A percentile compares a stretch with the other conserved stretches of the same genome.
Evolutionary conservation across 2,329 filamentous ascomycete genomes (phyloP).

Genomic region (Colletotrichum cuscutae): DNA sequence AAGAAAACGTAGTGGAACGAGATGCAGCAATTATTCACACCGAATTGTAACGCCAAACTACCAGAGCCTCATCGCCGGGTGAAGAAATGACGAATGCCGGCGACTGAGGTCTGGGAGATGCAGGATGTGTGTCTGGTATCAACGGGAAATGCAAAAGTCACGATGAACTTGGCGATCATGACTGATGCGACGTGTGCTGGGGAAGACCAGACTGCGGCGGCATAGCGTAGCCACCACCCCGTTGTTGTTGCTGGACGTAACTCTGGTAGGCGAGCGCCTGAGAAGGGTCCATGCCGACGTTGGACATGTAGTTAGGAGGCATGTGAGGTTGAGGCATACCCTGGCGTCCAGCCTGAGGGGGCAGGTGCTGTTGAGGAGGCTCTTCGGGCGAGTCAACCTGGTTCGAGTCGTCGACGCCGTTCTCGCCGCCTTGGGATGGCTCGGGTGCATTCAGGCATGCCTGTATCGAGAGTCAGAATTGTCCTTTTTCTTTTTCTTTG

Average conservation of each 20-base stretch:
- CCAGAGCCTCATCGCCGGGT: conserved; percentile 47
- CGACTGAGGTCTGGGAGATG: conserved; percentile 51
- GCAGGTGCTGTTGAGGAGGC: conserved; percentile 79
- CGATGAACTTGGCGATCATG: conserved; percentile 57
- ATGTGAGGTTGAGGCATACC: conserved; percentile 75
- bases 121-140: conserved; percentile 71
- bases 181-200: conserved; percentile 84
- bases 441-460: conserved; percentile 97
- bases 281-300: conserved; percentile 78
- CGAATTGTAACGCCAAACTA: conserved; percentile 47
- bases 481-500: no score
- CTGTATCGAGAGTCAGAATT: conserved; percentile 57
- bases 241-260: conserved; percentile 79
- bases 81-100: conserved; percentile 9
- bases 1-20: conserved; percentile 27
- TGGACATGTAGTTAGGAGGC: conserved; percentile 70
- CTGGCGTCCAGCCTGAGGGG: conserved; percentile 68
- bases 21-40: conserved; percentile 29
- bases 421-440: conserved; percentile 82
- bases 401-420: conserved; percentile 79
- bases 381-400: conserved; percentile 94
- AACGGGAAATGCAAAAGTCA: conserved; percentile 49
- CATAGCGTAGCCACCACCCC: conserved; percentile 80
- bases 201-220: conserved; percentile 82
- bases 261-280: conserved; percentile 86